A percentile compares a stretch with the other conserved stretches of the same genome.
phyloP scores from a whole-genome alignment of 2,329 filamentous ascomycete genomes.

The Ascochyta pisi region DNA sequence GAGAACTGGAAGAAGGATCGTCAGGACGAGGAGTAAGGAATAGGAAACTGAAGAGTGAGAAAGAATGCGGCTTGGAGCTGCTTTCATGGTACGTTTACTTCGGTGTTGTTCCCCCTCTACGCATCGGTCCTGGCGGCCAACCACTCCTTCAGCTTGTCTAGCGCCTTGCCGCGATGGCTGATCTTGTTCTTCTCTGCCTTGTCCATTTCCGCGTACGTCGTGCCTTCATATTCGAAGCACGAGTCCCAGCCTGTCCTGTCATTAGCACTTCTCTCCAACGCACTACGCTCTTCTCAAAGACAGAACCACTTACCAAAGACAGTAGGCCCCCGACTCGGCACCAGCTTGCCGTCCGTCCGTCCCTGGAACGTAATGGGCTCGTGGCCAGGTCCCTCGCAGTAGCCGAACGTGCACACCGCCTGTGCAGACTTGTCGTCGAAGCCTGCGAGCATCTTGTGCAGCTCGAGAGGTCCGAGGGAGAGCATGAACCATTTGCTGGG shows the following conservation, averaged over 20 bases:
- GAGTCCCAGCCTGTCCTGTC: slow-evolving; percentile 84
- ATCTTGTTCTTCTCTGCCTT: slow-evolving; percentile 87
- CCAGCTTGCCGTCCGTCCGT: slow-evolving; percentile 83
- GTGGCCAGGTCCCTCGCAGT: slow-evolving; percentile 82
- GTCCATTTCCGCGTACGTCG: slow-evolving; percentile 95
- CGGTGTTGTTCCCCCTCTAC: slow-evolving; percentile 8
- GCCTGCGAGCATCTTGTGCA: slow-evolving; percentile 88
- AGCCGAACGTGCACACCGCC: slow-evolving; percentile 95
- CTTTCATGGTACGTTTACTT: slow-evolving; percentile 9
- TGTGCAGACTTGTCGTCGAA: slow-evolving; percentile 91
- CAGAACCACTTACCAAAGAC: slow-evolving; percentile 74
- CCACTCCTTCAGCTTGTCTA: slow-evolving; percentile 86
- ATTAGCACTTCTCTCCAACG: not conserved
- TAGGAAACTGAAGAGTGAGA: not conserved
- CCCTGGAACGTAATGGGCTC: slow-evolving; percentile 92
- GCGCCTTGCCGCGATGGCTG: slow-evolving; percentile 87
- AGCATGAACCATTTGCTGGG: slow-evolving; percentile 94
- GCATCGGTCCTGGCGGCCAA: slow-evolving; percentile 57
- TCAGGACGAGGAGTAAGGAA: slow-evolving; percentile 35
- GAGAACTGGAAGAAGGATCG: slow-evolving; percentile 80
- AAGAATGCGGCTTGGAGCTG: not conserved
- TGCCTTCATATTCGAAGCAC: slow-evolving; percentile 89
- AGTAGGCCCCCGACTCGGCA: slow-evolving; percentile 78
- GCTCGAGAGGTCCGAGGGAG: slow-evolving; percentile 78
- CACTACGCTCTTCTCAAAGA: not conserved